Conservation (phyloP, 2,329 filamentous ascomycete genomes). For the Exophiala sp. region DNA sequence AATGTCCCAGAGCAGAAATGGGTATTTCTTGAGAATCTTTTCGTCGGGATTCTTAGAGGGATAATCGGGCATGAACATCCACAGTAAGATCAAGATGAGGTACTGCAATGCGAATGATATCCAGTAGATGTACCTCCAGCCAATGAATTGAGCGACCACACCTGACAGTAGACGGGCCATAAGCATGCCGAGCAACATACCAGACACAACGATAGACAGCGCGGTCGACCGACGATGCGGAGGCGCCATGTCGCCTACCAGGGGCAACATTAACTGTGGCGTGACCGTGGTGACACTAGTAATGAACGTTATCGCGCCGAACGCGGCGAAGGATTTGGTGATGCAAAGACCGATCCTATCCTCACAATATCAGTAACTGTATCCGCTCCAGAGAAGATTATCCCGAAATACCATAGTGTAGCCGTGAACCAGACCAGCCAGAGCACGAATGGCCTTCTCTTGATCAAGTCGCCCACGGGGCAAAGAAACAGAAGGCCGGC, state of each 20-base stretch:
- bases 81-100: constrained; percentile 62
- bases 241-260: constrained; percentile 75
- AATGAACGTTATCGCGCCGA: constrained; percentile 70
- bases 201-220: constrained; percentile 71
- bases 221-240: constrained; percentile 63
- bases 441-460: constrained; percentile 64
- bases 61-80: constrained; percentile 75
- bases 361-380: not conserved
- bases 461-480: constrained; percentile 68
- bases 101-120: constrained; percentile 69
- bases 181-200: constrained; percentile 71
- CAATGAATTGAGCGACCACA: constrained; percentile 67
- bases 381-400: too few species aligned
- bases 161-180: constrained; percentile 73
- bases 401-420: constrained; percentile 53
- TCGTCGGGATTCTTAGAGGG: constrained; percentile 64
- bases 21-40: constrained; percentile 36
- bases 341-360: constrained; percentile 61
- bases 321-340: constrained; percentile 61
- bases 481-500: constrained; percentile 69
- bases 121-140: constrained; percentile 79
- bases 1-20: constrained; percentile 61
- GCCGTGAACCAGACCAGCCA: constrained; percentile 65
- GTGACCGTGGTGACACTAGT: constrained; percentile 75
- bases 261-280: constrained; percentile 73